phyloP scores from a whole-genome alignment of 768 basidiomycete genomes.

The Daedalea quercina region DNA sequence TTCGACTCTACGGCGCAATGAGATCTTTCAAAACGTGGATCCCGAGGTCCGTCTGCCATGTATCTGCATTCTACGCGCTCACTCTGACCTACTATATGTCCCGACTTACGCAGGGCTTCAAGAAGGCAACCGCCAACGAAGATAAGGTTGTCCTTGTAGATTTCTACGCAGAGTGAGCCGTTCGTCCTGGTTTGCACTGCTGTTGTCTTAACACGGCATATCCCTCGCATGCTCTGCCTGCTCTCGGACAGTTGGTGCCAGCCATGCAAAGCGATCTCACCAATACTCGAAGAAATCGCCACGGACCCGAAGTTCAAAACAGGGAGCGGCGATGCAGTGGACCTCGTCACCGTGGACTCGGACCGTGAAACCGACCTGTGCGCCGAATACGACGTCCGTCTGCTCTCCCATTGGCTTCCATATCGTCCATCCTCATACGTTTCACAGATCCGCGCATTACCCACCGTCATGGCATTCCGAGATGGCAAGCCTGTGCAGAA shows the following conservation, averaged over 20 bases:
- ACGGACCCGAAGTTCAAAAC: constrained; percentile 35
- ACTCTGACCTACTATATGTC: not conserved
- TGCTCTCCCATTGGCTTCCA: not conserved
- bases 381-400: constrained; percentile 41
- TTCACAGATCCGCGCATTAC: constrained; percentile 64
- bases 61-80: not conserved
- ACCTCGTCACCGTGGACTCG: constrained; percentile 68
- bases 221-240: too few species aligned
- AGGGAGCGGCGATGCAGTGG: constrained; percentile 50
- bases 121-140: constrained; percentile 27
- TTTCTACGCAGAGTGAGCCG: constrained; percentile 74
- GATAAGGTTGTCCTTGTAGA: constrained; percentile 64
- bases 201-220: not conserved
- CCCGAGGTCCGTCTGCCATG: constrained; percentile 28
- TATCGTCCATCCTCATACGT: not conserved
- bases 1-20: constrained; percentile 38
- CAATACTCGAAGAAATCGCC: constrained; percentile 58
- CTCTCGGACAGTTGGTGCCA: constrained; percentile 58
- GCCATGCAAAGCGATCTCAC: constrained; percentile 70
- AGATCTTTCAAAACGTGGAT: constrained; percentile 40
- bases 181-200: not conserved
- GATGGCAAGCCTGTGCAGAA: constrained; percentile 50
- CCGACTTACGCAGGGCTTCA: constrained; percentile 26
- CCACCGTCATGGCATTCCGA: constrained; percentile 74
- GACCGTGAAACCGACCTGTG: constrained; percentile 50